These are phyloP conservation scores for Malus domestica DNA, from an alignment of 306 rosid species.

Conservation along the genomic window DNA sequence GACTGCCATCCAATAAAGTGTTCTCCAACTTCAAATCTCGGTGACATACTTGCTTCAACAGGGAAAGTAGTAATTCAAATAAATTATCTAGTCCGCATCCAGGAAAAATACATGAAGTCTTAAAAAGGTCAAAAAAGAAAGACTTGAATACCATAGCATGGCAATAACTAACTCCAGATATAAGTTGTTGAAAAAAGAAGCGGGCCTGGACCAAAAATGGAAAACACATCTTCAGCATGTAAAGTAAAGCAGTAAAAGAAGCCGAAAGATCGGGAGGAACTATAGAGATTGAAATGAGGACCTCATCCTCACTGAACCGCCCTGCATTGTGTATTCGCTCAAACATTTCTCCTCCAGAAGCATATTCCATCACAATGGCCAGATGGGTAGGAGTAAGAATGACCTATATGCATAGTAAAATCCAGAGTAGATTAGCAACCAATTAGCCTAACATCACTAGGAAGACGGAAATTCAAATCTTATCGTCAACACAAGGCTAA, in stretches of 20 bases:
- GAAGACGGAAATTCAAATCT: background rate
- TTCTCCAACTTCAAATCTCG: constrained; percentile 94
- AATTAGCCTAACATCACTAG: background rate
- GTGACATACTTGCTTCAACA: constrained; percentile 89
- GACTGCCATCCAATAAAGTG: constrained; percentile 87
- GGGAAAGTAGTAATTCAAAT: constrained; percentile 9
- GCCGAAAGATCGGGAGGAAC: background rate
- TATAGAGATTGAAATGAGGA: constrained; percentile 12
- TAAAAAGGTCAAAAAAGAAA: background rate
- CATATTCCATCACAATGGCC: constrained; percentile 95
- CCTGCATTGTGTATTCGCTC: constrained; percentile 66
- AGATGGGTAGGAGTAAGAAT: constrained; percentile 89
- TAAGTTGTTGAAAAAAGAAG: constrained; percentile 94
- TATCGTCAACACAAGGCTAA: background rate
- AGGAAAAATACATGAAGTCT: background rate
- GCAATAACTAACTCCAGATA: constrained; percentile 91
- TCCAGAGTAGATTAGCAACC: background rate
- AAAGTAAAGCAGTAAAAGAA: background rate
- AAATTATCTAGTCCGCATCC: background rate
- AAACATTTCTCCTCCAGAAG: constrained; percentile 92
- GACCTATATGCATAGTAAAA: constrained; percentile 31
- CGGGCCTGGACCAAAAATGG: constrained; percentile 62
- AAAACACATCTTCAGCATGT: constrained; percentile 4
- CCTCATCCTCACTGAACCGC: constrained; percentile 89
- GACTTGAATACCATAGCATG: constrained; percentile 72